Evolutionary conservation across 148 eudicot species (phyloP).

Genomic region (Gaultheria prostrata): DNA sequence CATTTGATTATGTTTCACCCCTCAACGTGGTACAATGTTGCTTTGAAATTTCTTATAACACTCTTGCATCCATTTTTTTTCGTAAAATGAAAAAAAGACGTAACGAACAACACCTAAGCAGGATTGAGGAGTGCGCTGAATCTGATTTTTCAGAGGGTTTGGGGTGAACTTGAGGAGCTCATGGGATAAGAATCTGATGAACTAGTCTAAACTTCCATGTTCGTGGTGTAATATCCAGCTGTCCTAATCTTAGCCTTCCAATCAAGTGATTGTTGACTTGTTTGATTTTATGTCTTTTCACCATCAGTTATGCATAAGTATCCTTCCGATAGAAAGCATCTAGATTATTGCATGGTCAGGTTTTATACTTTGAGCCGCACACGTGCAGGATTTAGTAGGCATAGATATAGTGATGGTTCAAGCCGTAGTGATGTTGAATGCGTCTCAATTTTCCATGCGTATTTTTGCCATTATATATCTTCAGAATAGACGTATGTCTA

Average conservation of each 20-base stretch:
- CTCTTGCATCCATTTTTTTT: background rate
- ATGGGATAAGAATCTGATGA: background rate
- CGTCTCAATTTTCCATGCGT: background rate
- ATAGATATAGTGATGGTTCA: background rate
- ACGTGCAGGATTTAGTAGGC: background rate
- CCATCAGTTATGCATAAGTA: background rate
- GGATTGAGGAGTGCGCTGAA: background rate
- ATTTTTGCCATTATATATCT: background rate
- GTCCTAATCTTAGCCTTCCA: background rate
- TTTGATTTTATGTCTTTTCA: background rate
- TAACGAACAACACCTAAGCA: background rate
- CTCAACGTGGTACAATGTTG: background rate
- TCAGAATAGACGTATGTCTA: background rate
- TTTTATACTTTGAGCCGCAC: too few relatives aligned
- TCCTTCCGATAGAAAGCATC: background rate
- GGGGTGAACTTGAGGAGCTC: background rate
- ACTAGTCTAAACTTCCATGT: background rate
- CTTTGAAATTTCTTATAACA: background rate
- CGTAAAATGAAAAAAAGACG: background rate
- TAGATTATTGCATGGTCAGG: background rate
- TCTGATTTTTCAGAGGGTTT: background rate
- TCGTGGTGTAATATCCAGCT: background rate
- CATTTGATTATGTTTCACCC: background rate
- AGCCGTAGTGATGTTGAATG: background rate
- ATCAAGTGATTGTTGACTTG: background rate